Evolutionary conservation across 2,329 filamentous ascomycete species (phyloP).

Genomic region (Colletotrichum graminicola): DNA sequence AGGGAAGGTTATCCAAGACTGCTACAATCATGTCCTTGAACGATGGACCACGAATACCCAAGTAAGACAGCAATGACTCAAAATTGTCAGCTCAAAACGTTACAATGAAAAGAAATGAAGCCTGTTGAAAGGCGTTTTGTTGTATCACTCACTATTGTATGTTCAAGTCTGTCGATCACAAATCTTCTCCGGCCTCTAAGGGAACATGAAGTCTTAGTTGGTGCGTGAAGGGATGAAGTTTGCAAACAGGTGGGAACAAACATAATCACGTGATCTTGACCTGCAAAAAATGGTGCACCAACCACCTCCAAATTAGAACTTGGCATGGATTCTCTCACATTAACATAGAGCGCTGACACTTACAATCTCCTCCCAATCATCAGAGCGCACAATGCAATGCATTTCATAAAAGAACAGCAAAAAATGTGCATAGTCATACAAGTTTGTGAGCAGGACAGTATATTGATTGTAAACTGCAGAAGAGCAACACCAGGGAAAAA

Average conservation of each 20-base stretch:
- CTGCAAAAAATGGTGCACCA: not conserved
- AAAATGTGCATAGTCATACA: not conserved
- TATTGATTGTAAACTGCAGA: slow-evolving; percentile 23
- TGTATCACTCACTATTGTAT: not conserved
- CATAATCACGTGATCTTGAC: not conserved
- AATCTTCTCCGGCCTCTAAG: not conserved
- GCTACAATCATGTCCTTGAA: not conserved
- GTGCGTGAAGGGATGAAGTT: slow-evolving; percentile 5
- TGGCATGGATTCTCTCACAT: not conserved
- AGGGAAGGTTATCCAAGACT: not conserved
- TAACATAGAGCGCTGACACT: too few species aligned
- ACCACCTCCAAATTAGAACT: not conserved
- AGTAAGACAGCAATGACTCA: not conserved
- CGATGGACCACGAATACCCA: not conserved
- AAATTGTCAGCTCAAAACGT: not conserved
- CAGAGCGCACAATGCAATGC: not conserved
- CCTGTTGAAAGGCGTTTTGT: not conserved
- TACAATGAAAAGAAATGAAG: not conserved
- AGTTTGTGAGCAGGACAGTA: slow-evolving; percentile 26
- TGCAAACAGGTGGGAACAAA: slow-evolving; percentile 4
- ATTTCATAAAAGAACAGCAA: not conserved
- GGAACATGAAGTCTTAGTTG: not conserved
- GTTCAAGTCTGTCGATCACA: not conserved
- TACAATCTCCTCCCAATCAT: not conserved
- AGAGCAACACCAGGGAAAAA: not conserved